Conservation (phyloP, 768 basidiomycete species). For the Pisolithus orientalis region DNA sequence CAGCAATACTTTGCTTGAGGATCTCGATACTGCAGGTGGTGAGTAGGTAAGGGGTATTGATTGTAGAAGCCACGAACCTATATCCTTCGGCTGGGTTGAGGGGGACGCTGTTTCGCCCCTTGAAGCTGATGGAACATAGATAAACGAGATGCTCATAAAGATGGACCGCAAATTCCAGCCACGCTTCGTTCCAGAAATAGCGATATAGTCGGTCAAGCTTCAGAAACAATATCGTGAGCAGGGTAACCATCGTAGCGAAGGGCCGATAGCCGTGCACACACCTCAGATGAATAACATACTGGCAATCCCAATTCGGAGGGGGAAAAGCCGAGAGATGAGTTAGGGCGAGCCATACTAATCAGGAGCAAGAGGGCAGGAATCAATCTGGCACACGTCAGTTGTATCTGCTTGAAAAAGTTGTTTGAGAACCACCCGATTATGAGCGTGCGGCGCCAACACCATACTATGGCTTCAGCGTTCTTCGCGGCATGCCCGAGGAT, state of each 20-base stretch:
- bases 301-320: conserved; percentile 68
- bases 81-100: conserved; percentile 74
- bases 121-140: conserved; percentile 80
- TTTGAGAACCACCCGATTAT: conserved; percentile 96
- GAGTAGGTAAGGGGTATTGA: not conserved
- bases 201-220: conserved; percentile 91
- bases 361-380: conserved; percentile 85
- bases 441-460: conserved; percentile 94
- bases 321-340: not conserved
- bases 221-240: conserved; percentile 1
- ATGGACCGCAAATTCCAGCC: conserved; percentile 81
- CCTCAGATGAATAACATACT: conserved; percentile 86
- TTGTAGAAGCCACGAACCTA: conserved; percentile 14
- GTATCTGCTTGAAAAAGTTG: conserved; percentile 89
- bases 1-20: conserved; percentile 69
- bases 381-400: conserved; percentile 93
- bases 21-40: conserved; percentile 75
- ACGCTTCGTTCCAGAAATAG: conserved; percentile 87
- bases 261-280: conserved; percentile 14
- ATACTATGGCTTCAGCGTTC: conserved; percentile 63
- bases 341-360: not conserved
- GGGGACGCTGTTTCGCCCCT: conserved; percentile 87
- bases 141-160: conserved; percentile 90
- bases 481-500: conserved; percentile 80
- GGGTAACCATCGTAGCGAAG: not conserved